phyloP scores from a whole-genome alignment of 805 yeast genomes.

The Monosporozyma servazzii region DNA sequence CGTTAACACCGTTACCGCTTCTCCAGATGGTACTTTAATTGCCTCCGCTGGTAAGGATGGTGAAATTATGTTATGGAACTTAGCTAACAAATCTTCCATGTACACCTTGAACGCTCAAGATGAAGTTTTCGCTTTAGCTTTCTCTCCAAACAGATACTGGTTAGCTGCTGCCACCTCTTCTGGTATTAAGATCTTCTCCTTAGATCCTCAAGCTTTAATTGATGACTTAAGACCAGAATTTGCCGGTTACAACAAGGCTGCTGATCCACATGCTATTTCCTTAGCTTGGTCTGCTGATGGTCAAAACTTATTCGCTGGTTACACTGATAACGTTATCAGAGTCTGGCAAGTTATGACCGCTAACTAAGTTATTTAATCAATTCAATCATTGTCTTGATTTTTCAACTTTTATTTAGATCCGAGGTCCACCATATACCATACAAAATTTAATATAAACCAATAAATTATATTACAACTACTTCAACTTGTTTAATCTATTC shows the following conservation, averaged over 20 bases:
- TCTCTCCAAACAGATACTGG: slow-evolving; percentile 99
- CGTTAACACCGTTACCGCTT: slow-evolving; percentile 92
- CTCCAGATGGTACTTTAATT: slow-evolving; percentile 99
- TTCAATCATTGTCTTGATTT: neutral
- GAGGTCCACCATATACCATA: neutral
- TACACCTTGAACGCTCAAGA: slow-evolving; percentile 93
- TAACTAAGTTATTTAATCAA: slow-evolving; percentile 20
- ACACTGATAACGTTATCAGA: slow-evolving; percentile 98
- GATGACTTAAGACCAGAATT: slow-evolving; percentile 98
- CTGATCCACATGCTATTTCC: slow-evolving; percentile 97
- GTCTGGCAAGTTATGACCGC: slow-evolving; percentile 99
- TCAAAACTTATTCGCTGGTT: slow-evolving; percentile 98
- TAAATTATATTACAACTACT: neutral
- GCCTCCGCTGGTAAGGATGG: slow-evolving; percentile 99
- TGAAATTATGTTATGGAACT: slow-evolving; percentile 96
- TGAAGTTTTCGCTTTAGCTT: slow-evolving; percentile 95
- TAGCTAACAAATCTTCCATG: slow-evolving; percentile 72
- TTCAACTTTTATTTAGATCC: neutral
- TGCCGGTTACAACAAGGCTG: slow-evolving; percentile 76
- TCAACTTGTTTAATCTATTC: slow-evolving; percentile 1
- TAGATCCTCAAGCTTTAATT: slow-evolving; percentile 86
- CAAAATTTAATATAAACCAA: neutral
- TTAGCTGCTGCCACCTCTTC: slow-evolving; percentile 98
- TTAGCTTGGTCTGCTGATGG: slow-evolving; percentile 99
- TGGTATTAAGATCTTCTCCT: slow-evolving; percentile 96